A percentile compares a stretch with the other conserved stretches of the same genome.
Evolutionary conservation across 805 yeast genomes (phyloP).

Genomic region (Metschnikowia shivogae): DNA sequence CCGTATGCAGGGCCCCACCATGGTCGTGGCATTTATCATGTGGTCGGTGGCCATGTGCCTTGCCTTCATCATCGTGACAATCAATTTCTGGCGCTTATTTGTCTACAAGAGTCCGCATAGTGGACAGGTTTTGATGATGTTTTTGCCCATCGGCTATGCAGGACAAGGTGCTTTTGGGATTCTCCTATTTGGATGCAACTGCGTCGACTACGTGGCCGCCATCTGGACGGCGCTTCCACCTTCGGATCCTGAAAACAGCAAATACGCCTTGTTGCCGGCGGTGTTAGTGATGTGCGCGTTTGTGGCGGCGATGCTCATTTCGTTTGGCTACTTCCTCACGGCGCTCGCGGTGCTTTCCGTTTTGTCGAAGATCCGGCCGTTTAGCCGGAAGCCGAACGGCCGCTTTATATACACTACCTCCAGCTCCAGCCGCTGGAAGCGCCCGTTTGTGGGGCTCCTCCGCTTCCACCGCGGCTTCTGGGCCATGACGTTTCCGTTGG

Average conservation of each 20-base stretch:
- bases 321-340: slow-evolving; percentile 55
- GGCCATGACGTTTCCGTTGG: slow-evolving; percentile 89
- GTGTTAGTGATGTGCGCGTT: slow-evolving; percentile 22
- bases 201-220: too few species aligned
- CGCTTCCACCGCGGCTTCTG: slow-evolving; percentile 41
- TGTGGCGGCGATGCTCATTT: slow-evolving; percentile 39
- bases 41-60: slow-evolving; percentile 68
- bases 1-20: slow-evolving; percentile 46
- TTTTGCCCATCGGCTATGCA: slow-evolving; percentile 76
- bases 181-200: slow-evolving; percentile 48
- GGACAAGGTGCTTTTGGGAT: slow-evolving; percentile 83
- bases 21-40: slow-evolving; percentile 51
- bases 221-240: slow-evolving; percentile 8
- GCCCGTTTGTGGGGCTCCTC: slow-evolving; percentile 18
- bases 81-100: slow-evolving; percentile 58
- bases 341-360: slow-evolving; percentile 32
- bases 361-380: slow-evolving; percentile 41
- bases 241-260: slow-evolving; percentile 4
- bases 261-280: slow-evolving; percentile 7
- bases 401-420: slow-evolving; percentile 16
- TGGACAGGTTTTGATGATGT: slow-evolving; percentile 54
- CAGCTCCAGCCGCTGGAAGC: slow-evolving; percentile 8
- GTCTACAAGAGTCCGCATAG: slow-evolving; percentile 57
- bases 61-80: slow-evolving; percentile 51
- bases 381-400: slow-evolving; percentile 27